phyloP scores from a whole-genome alignment of 106 monocot genomes.

The Hemerocallis citrina region DNA sequence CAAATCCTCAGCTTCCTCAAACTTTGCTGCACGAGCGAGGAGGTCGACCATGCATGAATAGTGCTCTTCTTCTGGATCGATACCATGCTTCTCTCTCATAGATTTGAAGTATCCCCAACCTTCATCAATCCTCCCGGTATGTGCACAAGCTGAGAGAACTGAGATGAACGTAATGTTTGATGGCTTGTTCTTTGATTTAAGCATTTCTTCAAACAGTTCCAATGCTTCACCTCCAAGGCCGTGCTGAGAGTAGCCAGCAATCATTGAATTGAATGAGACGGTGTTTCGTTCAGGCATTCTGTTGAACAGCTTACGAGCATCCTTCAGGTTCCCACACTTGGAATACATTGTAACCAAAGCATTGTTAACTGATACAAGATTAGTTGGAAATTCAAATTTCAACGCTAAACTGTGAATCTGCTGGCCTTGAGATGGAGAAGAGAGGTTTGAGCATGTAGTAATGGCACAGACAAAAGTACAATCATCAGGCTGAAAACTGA shows the following conservation, averaged over 20 bases:
- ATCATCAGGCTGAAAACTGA: constrained; percentile 52
- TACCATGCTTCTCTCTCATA: constrained; percentile 23
- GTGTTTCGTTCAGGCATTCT: constrained; percentile 35
- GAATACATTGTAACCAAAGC: constrained; percentile 37
- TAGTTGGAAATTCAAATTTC: constrained; percentile 32
- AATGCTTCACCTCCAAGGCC: constrained; percentile 37
- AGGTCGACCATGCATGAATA: constrained; percentile 66
- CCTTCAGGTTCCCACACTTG: constrained; percentile 39
- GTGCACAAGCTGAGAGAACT: constrained; percentile 55
- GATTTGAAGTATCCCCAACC: constrained; percentile 35
- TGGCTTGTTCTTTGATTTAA: constrained; percentile 41
- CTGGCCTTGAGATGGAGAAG: constrained; percentile 47
- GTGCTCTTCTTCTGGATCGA: constrained; percentile 36
- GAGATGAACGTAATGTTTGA: constrained; percentile 46
- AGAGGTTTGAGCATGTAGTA: constrained; percentile 58
- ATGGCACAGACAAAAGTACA: constrained; percentile 55
- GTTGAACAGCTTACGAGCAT: constrained; percentile 33
- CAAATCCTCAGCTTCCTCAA: constrained; percentile 33
- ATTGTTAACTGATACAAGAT: constrained; percentile 43
- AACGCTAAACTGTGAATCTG: constrained; percentile 46
- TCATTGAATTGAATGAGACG: constrained; percentile 56
- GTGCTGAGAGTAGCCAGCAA: constrained; percentile 46
- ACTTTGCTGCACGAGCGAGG: constrained; percentile 43
- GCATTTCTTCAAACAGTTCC: constrained; percentile 15
- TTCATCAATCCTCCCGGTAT: constrained; percentile 26